Conservation (phyloP, 345 rosid species). For the Leavenworthia alabamica region DNA sequence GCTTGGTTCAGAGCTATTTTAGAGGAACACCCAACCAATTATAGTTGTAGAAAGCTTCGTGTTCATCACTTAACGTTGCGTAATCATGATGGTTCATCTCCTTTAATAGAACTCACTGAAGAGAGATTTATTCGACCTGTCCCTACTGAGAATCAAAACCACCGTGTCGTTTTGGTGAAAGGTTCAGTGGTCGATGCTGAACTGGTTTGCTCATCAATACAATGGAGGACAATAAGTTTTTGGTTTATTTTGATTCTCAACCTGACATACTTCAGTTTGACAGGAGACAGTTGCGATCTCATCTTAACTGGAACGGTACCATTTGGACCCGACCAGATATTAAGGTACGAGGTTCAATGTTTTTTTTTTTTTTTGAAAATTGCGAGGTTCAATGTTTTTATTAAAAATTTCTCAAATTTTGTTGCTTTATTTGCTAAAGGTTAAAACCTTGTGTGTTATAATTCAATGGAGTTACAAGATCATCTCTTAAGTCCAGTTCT, state of each 20-base stretch:
- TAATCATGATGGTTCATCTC: slow-evolving; percentile 32
- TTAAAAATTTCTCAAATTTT: not conserved
- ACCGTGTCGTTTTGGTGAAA: slow-evolving; percentile 22
- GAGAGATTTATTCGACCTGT: slow-evolving; percentile 38
- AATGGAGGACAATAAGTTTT: slow-evolving; percentile 23
- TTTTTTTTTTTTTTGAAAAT: too few species aligned
- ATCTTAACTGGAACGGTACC: slow-evolving; percentile 39
- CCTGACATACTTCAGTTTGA: slow-evolving; percentile 44
- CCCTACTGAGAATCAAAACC: slow-evolving; percentile 28
- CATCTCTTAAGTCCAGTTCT: too few species aligned
- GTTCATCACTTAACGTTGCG: slow-evolving; percentile 40
- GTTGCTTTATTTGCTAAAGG: not conserved
- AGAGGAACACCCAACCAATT: slow-evolving; percentile 32
- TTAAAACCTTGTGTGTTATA: not conserved
- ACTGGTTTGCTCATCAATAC: slow-evolving; percentile 45
- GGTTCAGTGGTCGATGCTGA: slow-evolving; percentile 37
- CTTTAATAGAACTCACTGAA: slow-evolving; percentile 31
- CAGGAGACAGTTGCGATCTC: slow-evolving; percentile 40
- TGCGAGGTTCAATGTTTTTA: too few species aligned
- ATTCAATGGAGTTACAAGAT: too few species aligned
- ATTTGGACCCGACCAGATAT: slow-evolving; percentile 42
- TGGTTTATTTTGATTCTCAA: slow-evolving; percentile 48
- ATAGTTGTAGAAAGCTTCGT: slow-evolving; percentile 25
- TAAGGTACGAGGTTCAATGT: not conserved
- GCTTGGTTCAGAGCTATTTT: slow-evolving; percentile 51